phyloP scores from a whole-genome alignment of 1,139 yeast species.

The Zygoascus meyerae region DNA sequence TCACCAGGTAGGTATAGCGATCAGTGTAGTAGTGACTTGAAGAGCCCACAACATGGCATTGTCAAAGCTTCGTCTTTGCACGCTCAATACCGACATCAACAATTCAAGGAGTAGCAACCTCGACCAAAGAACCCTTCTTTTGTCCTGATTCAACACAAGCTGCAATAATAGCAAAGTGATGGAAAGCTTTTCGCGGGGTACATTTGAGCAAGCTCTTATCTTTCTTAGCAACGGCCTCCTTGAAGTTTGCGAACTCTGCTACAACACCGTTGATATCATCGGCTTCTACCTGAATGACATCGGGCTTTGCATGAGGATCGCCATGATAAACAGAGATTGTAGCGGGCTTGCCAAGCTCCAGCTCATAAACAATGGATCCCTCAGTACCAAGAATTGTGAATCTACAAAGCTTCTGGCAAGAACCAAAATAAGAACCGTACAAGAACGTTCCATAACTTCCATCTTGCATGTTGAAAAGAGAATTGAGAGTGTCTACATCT shows the following conservation, averaged over 20 bases:
- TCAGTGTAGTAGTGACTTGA: too few species aligned
- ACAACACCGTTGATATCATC: constrained; percentile 55
- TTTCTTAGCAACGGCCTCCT: constrained; percentile 57
- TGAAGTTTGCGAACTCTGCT: constrained; percentile 68
- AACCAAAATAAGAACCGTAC: constrained; percentile 87
- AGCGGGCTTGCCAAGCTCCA: constrained; percentile 43
- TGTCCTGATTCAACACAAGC: constrained; percentile 73
- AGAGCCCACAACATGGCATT: too few species aligned
- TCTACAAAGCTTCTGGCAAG: constrained; percentile 59
- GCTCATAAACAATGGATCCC: constrained; percentile 63
- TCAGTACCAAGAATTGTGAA: constrained; percentile 70
- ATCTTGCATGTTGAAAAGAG: constrained; percentile 55
- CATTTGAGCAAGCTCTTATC: constrained; percentile 56
- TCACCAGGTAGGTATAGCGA: too few species aligned
- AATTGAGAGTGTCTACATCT: constrained; percentile 69
- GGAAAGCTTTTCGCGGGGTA: constrained; percentile 74
- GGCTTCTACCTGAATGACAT: constrained; percentile 41
- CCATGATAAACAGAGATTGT: constrained; percentile 39
- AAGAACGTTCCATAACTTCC: constrained; percentile 83
- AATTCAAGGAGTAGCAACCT: constrained; percentile 37
- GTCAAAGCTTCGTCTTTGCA: too few species aligned
- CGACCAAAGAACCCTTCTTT: constrained; percentile 52
- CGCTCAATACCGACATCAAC: too few species aligned
- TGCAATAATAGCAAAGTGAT: constrained; percentile 82
- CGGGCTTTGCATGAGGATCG: constrained; percentile 40